These are phyloP conservation scores for Kwoniella sp. DNA, from an alignment of 768 basidiomycete genomes.

Conservation along the genomic window DNA sequence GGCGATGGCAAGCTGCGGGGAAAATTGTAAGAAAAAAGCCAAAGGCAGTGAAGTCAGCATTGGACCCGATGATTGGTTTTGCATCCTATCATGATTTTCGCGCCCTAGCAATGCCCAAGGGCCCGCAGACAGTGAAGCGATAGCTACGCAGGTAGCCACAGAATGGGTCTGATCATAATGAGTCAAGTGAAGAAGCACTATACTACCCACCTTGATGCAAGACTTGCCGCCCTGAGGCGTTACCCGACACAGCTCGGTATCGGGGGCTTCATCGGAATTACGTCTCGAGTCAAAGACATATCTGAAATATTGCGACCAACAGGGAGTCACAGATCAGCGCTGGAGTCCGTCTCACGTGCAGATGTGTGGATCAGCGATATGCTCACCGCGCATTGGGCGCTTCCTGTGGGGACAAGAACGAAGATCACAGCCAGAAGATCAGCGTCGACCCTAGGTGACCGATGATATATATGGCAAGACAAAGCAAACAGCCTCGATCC, in stretches of 20 bases:
- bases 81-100: too few relatives aligned
- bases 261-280: slow-evolving; percentile 27
- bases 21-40: neutral
- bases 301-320: slow-evolving; percentile 19
- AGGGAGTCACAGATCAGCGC: slow-evolving; percentile 4
- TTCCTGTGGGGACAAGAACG: slow-evolving; percentile 29
- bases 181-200: too few relatives aligned
- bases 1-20: slow-evolving; percentile 44
- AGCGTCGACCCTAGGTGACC: too few relatives aligned
- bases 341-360: neutral
- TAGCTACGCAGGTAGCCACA: too few relatives aligned
- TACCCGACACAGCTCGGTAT: slow-evolving; percentile 45
- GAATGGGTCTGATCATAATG: too few relatives aligned
- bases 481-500: neutral
- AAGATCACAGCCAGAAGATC: too few relatives aligned
- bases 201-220: slow-evolving; percentile 49
- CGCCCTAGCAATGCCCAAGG: too few relatives aligned
- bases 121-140: too few relatives aligned
- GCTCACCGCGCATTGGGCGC: slow-evolving; percentile 41
- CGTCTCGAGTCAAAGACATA: slow-evolving; percentile 49
- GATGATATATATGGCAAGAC: too few relatives aligned
- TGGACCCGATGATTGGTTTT: too few relatives aligned
- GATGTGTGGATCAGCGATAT: neutral
- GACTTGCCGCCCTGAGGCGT: slow-evolving; percentile 41
- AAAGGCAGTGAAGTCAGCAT: neutral